Evolutionary conservation across 1,139 yeast genomes (phyloP).

Genomic region (Geotrichum candidum): DNA sequence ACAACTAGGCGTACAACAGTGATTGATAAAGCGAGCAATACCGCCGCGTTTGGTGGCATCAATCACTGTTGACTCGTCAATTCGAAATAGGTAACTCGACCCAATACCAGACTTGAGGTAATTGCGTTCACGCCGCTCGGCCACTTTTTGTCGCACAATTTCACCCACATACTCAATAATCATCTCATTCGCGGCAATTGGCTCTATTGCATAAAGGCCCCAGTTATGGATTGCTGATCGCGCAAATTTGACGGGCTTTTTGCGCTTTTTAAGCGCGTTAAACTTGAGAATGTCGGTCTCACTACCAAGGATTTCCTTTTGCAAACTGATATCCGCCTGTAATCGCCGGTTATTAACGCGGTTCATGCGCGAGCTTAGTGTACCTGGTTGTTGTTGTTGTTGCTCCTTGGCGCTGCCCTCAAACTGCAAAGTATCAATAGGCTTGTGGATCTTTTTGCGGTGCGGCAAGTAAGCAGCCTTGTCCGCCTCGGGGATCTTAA

Average conservation of each 20-base stretch:
- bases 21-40: slow-evolving; percentile 91
- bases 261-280: slow-evolving; percentile 76
- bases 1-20: slow-evolving; percentile 95
- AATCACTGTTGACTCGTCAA: slow-evolving; percentile 89
- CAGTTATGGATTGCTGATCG: slow-evolving; percentile 95
- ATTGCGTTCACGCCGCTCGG: slow-evolving; percentile 84
- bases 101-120: slow-evolving; percentile 91
- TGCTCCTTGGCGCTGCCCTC: slow-evolving; percentile 36
- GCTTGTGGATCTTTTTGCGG: slow-evolving; percentile 50
- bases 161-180: slow-evolving; percentile 99
- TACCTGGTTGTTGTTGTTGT: slow-evolving; percentile 26
- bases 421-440: slow-evolving; percentile 30
- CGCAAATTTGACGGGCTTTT: slow-evolving; percentile 92
- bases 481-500: slow-evolving; percentile 63
- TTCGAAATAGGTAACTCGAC: slow-evolving; percentile 83
- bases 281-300: slow-evolving; percentile 77
- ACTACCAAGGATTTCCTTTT: slow-evolving; percentile 66
- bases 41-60: slow-evolving; percentile 98
- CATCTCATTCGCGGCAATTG: slow-evolving; percentile 92
- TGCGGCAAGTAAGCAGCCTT: slow-evolving; percentile 79
- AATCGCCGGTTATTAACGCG: slow-evolving; percentile 85
- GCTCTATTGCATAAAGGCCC: slow-evolving; percentile 95
- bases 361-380: slow-evolving; percentile 72
- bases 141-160: slow-evolving; percentile 86
- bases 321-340: slow-evolving; percentile 86